A percentile compares a stretch with the other conserved stretches of the same genome.
These are phyloP conservation scores for Aspergillus incahuasiensis DNA, from an alignment of 495 filamentous ascomycete species.

Conservation along the genomic window DNA sequence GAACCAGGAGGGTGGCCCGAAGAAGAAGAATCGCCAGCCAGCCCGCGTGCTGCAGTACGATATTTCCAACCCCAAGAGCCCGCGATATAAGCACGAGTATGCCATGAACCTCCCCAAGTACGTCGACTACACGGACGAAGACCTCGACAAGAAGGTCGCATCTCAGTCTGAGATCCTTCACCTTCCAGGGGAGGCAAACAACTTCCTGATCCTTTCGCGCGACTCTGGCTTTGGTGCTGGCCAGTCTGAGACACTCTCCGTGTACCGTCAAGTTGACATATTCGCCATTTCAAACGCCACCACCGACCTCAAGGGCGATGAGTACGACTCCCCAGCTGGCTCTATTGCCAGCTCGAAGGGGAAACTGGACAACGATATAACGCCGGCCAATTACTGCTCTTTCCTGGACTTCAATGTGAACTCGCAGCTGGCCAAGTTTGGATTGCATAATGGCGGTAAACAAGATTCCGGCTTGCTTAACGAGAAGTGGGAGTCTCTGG, in stretches of 20 bases:
- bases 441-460: conserved; percentile 62
- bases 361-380: conserved; percentile 52
- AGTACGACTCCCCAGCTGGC: conserved; percentile 49
- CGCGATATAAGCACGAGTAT: conserved; percentile 57
- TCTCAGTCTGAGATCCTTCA: conserved; percentile 68
- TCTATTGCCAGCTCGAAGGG: conserved; percentile 51
- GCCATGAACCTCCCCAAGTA: conserved; percentile 63
- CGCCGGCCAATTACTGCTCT: conserved; percentile 59
- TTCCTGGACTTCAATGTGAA: conserved; percentile 75
- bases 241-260: conserved; percentile 42
- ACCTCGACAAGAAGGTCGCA: conserved; percentile 41
- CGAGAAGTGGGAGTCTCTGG: conserved; percentile 80
- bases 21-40: conserved; percentile 49
- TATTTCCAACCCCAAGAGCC: conserved; percentile 31
- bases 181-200: conserved; percentile 44
- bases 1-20: conserved; percentile 60
- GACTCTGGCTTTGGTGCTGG: conserved; percentile 62
- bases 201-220: conserved; percentile 68
- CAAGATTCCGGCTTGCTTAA: conserved; percentile 56
- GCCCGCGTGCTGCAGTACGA: conserved; percentile 63
- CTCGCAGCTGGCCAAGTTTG: conserved; percentile 60
- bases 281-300: conserved; percentile 56
- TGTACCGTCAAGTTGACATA: conserved; percentile 72
- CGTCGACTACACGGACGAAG: conserved; percentile 36
- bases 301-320: conserved; percentile 60